Base-by-base conservation (phyloP, 805 yeast species). In the Candida manassasensis region DNA sequence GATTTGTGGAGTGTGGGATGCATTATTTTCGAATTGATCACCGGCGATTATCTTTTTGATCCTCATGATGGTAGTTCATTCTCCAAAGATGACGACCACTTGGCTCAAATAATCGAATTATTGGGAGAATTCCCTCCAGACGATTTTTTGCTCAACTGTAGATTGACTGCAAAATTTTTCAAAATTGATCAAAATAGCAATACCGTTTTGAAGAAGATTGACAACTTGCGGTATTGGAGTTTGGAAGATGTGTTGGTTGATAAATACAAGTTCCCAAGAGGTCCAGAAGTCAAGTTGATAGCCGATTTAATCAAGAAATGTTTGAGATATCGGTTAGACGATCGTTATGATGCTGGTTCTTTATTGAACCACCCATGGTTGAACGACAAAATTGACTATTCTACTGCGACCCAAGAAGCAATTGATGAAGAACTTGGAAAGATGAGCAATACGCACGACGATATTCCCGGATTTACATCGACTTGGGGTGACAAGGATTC, bases 1-100 rank as follows among this genome's bases (percentile, higher is more conserved):
- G 84, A 77, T 53, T 44, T 75, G 22, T 77, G 84, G 84, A 73
- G 80, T 6, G 53, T 67, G 28, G 82, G 74, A 1, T 77, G 83
- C 52, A 56, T 77, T 16, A 59, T 77, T 2, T 77, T 77, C 52
- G 84, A 77, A 49, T 55, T 77, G 19, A 62, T 77, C 19, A 76
- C 83, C 3, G 80, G 82, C 14, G 84, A 77, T 48, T 77, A 69
- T 45, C 56, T 77, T 32, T 77, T 77, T 50, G 81, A 77, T 48
- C 83, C 84, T n/a, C 69, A 67, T 42, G 61, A 62, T 17, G 77
- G 79, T 1, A 53, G 63, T 28, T 50, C 62, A 6, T 73, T 58
- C 49, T 58, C 59, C 29, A 73, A 74, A 44, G 77, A 77, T 50
- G 83, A 77, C 47, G 83, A 77, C 47, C 83, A 77, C 53, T 49